A percentile compares a stretch with the other conserved stretches of the same genome.
Evolutionary conservation across 179 eudicot species (phyloP).

Genomic region (Monotropa hypopitys): DNA sequence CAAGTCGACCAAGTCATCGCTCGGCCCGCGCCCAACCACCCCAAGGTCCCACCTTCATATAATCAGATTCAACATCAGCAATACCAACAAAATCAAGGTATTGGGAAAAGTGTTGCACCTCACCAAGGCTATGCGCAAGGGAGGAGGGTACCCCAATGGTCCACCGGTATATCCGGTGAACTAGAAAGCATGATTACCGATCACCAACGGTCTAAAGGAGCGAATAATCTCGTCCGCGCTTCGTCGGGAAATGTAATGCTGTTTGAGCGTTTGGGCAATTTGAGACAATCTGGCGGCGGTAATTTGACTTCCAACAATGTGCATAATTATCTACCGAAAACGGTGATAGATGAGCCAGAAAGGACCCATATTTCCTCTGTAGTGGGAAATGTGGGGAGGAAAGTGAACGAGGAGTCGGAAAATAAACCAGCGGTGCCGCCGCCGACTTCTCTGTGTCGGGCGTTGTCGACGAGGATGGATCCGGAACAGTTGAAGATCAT

Average conservation of each 20-base stretch:
- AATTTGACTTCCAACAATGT: slow-evolving; percentile 5
- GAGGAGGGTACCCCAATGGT: slow-evolving; percentile 34
- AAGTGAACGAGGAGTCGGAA: slow-evolving; percentile 18
- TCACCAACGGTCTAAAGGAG: slow-evolving; percentile 43
- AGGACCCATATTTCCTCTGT: slow-evolving; percentile 5
- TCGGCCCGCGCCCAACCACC: slow-evolving; percentile 26
- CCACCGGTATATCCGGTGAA: slow-evolving; percentile 64
- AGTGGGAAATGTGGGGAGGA: slow-evolving; percentile 47
- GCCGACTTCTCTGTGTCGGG: slow-evolving; percentile 44
- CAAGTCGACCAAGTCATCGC: slow-evolving; percentile 18
- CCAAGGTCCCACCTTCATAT: slow-evolving; percentile 12
- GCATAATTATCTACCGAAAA: slow-evolving; percentile 13
- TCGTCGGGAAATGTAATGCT: slow-evolving; percentile 67
- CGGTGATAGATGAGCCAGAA: slow-evolving; percentile 8
- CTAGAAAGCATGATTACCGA: slow-evolving; percentile 70
- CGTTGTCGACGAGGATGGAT: slow-evolving; percentile 76
- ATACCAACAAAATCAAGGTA: neutral
- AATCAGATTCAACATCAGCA: neutral
- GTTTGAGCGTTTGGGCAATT: slow-evolving; percentile 49
- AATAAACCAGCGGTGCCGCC: slow-evolving; percentile 17
- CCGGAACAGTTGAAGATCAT: slow-evolving; percentile 53
- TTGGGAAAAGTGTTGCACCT: neutral
- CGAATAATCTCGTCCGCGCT: slow-evolving; percentile 36
- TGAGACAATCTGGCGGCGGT: slow-evolving; percentile 36
- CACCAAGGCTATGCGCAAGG: slow-evolving; percentile 14